Conservation (phyloP, 1,284 basidiomycete species). For the Cutaneotrichosporon dermatis region DNA sequence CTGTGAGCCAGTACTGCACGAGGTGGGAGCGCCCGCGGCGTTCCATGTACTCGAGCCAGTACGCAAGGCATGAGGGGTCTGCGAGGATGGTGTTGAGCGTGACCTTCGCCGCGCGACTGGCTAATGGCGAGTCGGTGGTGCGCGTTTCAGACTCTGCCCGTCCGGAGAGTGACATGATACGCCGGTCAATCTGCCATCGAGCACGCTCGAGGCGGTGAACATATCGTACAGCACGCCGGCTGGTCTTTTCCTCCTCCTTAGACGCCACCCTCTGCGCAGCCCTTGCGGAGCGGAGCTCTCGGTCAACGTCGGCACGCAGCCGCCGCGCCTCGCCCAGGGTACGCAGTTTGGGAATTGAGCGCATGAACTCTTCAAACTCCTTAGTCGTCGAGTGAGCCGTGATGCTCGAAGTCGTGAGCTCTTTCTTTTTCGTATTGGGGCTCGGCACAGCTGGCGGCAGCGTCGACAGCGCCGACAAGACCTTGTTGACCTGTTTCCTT, state of each 20-base stretch:
- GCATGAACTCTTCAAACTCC: constrained; percentile 83
- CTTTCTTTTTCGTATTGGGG: background rate
- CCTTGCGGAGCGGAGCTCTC: constrained; percentile 76
- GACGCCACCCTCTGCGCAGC: constrained; percentile 33
- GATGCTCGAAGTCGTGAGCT: constrained; percentile 21
- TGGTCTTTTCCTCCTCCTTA: constrained; percentile 9
- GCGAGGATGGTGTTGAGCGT: constrained; percentile 61
- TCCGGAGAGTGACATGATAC: constrained; percentile 73
- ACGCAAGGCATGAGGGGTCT: constrained; percentile 83
- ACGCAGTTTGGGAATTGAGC: constrained; percentile 72
- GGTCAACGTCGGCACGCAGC: constrained; percentile 82
- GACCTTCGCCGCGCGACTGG: background rate
- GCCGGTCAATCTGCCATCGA: constrained; percentile 74
- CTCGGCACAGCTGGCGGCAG: constrained; percentile 19
- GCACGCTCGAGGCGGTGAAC: constrained; percentile 83
- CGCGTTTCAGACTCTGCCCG: background rate
- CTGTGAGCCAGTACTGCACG: constrained; percentile 94
- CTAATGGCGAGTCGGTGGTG: background rate
- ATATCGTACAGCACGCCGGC: constrained; percentile 59
- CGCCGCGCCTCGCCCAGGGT: constrained; percentile 81
- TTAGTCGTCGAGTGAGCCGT: constrained; percentile 49
- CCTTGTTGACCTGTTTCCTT: constrained; percentile 53
- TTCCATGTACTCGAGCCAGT: constrained; percentile 98
- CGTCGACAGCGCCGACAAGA: constrained; percentile 52
- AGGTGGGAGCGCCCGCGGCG: constrained; percentile 73